Evolutionary conservation across 2,329 filamentous ascomycete genomes (phyloP).

Genomic region (Aspergillus sp.): DNA sequence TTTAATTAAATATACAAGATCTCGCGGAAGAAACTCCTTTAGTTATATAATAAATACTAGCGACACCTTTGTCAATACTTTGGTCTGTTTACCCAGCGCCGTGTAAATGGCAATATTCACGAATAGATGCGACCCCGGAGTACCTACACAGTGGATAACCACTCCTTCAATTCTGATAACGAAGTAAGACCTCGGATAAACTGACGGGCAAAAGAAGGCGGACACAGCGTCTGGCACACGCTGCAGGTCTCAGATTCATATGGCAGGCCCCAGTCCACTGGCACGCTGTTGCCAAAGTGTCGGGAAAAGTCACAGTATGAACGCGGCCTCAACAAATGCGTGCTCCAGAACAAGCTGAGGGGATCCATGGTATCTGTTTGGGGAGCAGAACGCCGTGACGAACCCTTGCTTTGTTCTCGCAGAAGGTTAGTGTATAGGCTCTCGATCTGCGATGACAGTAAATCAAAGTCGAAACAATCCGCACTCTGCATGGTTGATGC

Average conservation of each 20-base stretch:
- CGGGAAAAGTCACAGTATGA: neutral
- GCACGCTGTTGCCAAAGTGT: neutral
- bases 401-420: neutral
- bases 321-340: neutral
- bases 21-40: constrained; percentile 19
- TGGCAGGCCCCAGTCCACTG: neutral
- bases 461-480: neutral
- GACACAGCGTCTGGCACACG: neutral
- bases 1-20: constrained; percentile 27
- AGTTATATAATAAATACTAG: constrained; percentile 28
- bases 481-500: neutral
- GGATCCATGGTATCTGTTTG: neutral
- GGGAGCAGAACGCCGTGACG: neutral
- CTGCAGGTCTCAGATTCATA: neutral
- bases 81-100: constrained; percentile 25
- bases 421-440: neutral
- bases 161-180: neutral
- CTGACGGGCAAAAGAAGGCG: neutral
- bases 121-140: too few species aligned
- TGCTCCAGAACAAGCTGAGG: neutral
- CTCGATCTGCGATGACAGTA: neutral
- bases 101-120: too few species aligned
- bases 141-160: neutral
- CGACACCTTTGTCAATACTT: constrained; percentile 21
- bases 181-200: neutral